Percentiles rank a stretch among this genome's conserved stretches.
Evolutionary conservation across 495 filamentous ascomycete genomes (phyloP).

Genomic region (Xylaria venustula): DNA sequence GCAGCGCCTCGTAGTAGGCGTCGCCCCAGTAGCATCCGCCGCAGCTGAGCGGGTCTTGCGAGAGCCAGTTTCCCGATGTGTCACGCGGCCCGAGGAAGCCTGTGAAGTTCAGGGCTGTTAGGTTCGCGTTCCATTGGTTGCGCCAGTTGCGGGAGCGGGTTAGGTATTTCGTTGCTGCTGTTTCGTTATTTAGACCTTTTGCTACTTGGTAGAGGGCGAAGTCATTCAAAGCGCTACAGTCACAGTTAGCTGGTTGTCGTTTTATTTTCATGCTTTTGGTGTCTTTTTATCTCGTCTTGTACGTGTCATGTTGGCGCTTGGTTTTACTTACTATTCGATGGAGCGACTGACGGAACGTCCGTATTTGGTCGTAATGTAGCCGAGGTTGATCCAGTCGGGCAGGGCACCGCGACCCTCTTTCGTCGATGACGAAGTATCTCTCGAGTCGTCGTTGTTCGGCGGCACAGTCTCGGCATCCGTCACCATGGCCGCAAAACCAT

Average conservation of each 20-base stretch:
- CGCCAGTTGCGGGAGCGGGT: slow-evolving; percentile 66
- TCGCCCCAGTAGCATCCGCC: slow-evolving; percentile 68
- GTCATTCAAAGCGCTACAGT: slow-evolving; percentile 54
- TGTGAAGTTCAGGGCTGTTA: slow-evolving; percentile 54
- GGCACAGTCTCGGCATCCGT: slow-evolving; percentile 66
- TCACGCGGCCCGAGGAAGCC: slow-evolving; percentile 66
- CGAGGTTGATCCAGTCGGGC: slow-evolving; percentile 63
- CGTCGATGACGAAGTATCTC: slow-evolving; percentile 60
- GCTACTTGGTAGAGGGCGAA: slow-evolving; percentile 63
- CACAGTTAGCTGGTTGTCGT: no score
- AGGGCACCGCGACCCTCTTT: slow-evolving; percentile 71
- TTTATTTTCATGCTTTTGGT: no score
- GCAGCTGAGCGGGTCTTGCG: slow-evolving; percentile 60
- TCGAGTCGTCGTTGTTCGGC: slow-evolving; percentile 56
- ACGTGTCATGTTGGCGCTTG: no score
- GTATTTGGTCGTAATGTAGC: slow-evolving; percentile 64
- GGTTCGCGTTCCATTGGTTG: slow-evolving; percentile 66
- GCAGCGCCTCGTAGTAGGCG: slow-evolving; percentile 60
- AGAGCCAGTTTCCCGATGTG: slow-evolving; percentile 51
- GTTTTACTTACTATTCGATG: slow-evolving; percentile 63
- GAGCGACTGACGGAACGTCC: slow-evolving; percentile 63
- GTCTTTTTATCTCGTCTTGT: no score
- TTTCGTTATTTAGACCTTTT: slow-evolving; percentile 50
- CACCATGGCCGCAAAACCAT: slow-evolving; percentile 67
- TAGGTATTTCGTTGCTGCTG: slow-evolving; percentile 60